Percentiles rank a stretch among this genome's conserved stretches.
These are phyloP conservation scores for Nigrospora sphaerica DNA, from an alignment of 2,329 filamentous ascomycete genomes.

Conservation along the genomic window DNA sequence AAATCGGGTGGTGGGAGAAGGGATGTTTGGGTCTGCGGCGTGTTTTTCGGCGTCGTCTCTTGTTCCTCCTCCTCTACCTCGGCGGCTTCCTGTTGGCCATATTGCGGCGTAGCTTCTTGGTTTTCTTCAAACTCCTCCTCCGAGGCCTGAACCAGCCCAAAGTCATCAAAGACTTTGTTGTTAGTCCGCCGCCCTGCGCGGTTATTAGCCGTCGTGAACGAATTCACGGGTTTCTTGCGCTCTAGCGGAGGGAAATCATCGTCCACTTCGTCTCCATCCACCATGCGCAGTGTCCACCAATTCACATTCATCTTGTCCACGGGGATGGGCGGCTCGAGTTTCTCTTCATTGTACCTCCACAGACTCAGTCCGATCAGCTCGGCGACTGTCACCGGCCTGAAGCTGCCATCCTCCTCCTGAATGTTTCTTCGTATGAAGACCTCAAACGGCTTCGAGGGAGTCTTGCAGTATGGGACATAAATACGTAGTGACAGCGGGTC, in stretches of 20 bases:
- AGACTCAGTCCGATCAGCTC: slow-evolving; percentile 77
- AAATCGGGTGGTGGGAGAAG: slow-evolving; percentile 15
- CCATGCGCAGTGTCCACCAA: slow-evolving; percentile 76
- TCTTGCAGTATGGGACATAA: slow-evolving; percentile 64
- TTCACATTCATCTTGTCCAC: slow-evolving; percentile 68
- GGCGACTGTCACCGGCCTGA: slow-evolving; percentile 62
- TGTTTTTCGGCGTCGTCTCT: slow-evolving; percentile 37
- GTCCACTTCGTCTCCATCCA: slow-evolving; percentile 77
- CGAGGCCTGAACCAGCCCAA: slow-evolving; percentile 69
- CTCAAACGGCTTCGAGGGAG: slow-evolving; percentile 59
- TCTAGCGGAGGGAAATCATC: slow-evolving; percentile 78
- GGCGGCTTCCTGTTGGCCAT: slow-evolving; percentile 45
- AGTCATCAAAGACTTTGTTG: slow-evolving; percentile 75
- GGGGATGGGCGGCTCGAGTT: slow-evolving; percentile 59
- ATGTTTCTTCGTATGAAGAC: slow-evolving; percentile 64
- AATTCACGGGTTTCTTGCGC: slow-evolving; percentile 64
- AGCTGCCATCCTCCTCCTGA: slow-evolving; percentile 57
- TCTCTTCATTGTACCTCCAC: slow-evolving; percentile 73
- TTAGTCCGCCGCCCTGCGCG: slow-evolving; percentile 57
- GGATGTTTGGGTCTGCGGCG: slow-evolving; percentile 34
- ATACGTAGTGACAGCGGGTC: slow-evolving; percentile 72
- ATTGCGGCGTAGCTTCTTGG: slow-evolving; percentile 59
- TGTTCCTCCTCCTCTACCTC: slow-evolving; percentile 31
- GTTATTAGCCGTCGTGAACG: slow-evolving; percentile 79
- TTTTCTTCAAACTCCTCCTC: slow-evolving; percentile 63